phyloP scores from a whole-genome alignment of 208 protist species.

The Phytomonas sp. region DNA sequence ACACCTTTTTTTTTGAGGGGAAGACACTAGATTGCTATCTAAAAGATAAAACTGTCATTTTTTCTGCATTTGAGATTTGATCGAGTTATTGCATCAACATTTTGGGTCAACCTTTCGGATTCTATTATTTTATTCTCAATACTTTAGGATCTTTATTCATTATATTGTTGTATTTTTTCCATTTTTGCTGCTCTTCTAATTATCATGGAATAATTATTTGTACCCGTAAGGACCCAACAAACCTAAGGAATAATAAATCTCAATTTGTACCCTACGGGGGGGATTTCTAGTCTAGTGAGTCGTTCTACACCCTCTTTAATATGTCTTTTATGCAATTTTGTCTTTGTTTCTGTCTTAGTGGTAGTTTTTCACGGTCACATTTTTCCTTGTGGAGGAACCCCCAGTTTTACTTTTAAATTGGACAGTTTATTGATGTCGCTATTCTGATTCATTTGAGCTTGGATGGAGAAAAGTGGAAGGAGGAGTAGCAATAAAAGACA shows the following conservation, averaged over 20 bases:
- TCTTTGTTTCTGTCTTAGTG: slow-evolving; percentile 2
- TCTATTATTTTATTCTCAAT: slow-evolving; percentile 2
- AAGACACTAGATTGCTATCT: background rate
- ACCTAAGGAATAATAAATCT: background rate
- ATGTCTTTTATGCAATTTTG: background rate
- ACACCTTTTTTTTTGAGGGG: background rate
- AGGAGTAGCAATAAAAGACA: slow-evolving; percentile 6
- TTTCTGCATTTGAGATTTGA: background rate
- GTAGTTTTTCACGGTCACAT: background rate
- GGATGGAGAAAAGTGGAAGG: too few species aligned
- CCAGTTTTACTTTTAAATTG: background rate
- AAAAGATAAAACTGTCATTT: background rate
- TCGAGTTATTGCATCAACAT: background rate
- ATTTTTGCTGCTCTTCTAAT: slow-evolving; percentile 9
- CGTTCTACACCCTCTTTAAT: background rate
- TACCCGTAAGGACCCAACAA: background rate
- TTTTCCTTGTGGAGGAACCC: background rate
- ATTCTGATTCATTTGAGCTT: background rate
- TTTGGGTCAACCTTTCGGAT: background rate
- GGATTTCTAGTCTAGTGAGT: background rate
- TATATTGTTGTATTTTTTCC: background rate
- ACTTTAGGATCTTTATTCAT: slow-evolving; percentile 5
- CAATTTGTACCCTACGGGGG: background rate
- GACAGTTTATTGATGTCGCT: background rate
- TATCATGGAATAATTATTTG: background rate